These are phyloP conservation scores for Urtica urens DNA, from an alignment of 306 rosid species.

Conservation along the genomic window DNA sequence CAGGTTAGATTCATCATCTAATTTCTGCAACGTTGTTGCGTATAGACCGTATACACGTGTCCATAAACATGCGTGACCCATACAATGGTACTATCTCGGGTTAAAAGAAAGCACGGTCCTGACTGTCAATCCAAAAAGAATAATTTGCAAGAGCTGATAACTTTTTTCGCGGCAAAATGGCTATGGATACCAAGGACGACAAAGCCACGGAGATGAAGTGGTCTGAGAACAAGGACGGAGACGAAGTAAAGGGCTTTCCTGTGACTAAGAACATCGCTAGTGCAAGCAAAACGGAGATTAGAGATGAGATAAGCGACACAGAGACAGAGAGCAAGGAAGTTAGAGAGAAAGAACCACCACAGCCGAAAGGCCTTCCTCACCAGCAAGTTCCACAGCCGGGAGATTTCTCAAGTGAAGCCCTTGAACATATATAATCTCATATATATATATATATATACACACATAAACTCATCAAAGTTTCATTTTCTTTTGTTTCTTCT, in stretches of 20 bases:
- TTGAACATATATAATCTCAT: slow-evolving; percentile 1
- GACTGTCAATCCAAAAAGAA: no score
- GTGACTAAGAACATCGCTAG: neutral
- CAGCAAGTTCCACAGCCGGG: slow-evolving; percentile 8
- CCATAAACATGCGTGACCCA: no score
- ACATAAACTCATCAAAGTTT: neutral
- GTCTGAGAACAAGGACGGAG: slow-evolving; percentile 5
- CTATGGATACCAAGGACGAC: neutral
- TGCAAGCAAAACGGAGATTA: neutral
- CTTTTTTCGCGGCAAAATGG: no score
- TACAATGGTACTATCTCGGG: no score
- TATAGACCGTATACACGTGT: no score
- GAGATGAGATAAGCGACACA: neutral
- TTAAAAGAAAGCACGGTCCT: no score
- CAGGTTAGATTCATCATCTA: no score
- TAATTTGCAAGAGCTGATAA: no score
- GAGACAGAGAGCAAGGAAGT: neutral
- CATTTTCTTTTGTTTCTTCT: neutral
- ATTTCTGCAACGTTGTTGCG: no score
- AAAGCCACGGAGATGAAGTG: neutral
- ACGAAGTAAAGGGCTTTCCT: slow-evolving; percentile 2
- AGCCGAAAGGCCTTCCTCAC: slow-evolving; percentile 16
- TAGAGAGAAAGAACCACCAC: neutral
- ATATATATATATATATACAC: neutral
- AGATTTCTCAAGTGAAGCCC: slow-evolving; percentile 16